Percentiles rank a stretch among this genome's conserved stretches.
phyloP scores from a whole-genome alignment of 2,329 filamentous ascomycete species.

The Botrytis pseudocinerea region DNA sequence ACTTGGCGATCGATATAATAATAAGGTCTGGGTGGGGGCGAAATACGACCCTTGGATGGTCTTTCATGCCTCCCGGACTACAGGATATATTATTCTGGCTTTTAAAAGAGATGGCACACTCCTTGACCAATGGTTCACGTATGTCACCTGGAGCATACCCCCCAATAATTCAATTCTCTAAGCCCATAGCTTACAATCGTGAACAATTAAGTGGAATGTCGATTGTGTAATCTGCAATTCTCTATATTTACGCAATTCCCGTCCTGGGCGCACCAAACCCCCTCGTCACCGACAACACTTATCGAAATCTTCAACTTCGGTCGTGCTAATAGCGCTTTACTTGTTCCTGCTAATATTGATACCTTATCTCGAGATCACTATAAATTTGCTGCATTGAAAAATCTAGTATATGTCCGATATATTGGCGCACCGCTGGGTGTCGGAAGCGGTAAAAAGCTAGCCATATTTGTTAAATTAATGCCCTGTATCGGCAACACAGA shows the following conservation, averaged over 20 bases:
- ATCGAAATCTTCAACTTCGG: constrained; percentile 9
- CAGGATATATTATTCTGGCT: too few relatives aligned
- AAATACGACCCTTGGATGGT: too few relatives aligned
- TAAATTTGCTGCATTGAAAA: too few relatives aligned
- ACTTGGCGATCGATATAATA: not conserved
- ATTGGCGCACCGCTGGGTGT: too few relatives aligned
- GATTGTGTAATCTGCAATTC: not conserved
- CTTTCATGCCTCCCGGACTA: too few relatives aligned
- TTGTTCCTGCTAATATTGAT: not conserved
- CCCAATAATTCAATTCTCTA: not conserved
- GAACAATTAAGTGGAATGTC: constrained; percentile 3
- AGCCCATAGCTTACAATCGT: not conserved
- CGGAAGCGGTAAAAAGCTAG: too few relatives aligned
- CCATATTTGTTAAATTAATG: too few relatives aligned
- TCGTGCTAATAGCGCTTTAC: not conserved
- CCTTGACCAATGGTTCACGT: too few relatives aligned
- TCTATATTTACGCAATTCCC: not conserved
- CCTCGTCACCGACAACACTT: not conserved
- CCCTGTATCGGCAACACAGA: too few relatives aligned
- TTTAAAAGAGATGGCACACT: too few relatives aligned
- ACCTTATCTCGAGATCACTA: not conserved
- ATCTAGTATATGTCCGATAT: too few relatives aligned
- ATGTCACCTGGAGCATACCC: not conserved
- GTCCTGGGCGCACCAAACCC: not conserved
- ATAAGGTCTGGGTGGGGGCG: not conserved